These are phyloP conservation scores for Chaetomiaceae sp. DNA, from an alignment of 2,329 filamentous ascomycete genomes.

Conservation along the genomic window DNA sequence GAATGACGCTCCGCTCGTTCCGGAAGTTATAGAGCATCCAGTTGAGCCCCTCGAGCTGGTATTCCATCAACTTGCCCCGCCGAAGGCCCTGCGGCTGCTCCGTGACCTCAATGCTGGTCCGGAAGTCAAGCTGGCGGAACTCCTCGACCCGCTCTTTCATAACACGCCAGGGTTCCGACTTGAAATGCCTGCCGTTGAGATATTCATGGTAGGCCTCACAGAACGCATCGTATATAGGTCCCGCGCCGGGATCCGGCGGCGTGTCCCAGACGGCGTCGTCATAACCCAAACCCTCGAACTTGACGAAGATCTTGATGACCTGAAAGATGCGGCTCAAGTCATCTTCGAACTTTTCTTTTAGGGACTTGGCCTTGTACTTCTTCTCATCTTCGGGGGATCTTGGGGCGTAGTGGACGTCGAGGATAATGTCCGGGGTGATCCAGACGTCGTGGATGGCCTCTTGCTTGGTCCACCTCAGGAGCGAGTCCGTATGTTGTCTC, in stretches of 20 bases:
- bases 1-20: conserved; percentile 74
- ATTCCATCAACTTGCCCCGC: conserved; percentile 83
- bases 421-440: conserved; percentile 81
- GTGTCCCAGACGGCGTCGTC: conserved; percentile 88
- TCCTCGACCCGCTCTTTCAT: conserved; percentile 65
- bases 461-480: conserved; percentile 65
- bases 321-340: conserved; percentile 69
- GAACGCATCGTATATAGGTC: conserved; percentile 72
- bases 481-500: conserved; percentile 22
- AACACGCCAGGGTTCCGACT: conserved; percentile 47
- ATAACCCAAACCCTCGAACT: conserved; percentile 88
- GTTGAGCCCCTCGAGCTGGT: conserved; percentile 89
- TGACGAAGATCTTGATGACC: conserved; percentile 72
- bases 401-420: conserved; percentile 53
- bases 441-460: conserved; percentile 87
- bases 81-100: conserved; percentile 69
- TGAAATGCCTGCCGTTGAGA: conserved; percentile 71
- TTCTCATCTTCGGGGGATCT: conserved; percentile 15
- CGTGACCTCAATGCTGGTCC: conserved; percentile 59
- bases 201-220: conserved; percentile 81
- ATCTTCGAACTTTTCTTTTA: conserved; percentile 57
- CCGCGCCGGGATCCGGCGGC: conserved; percentile 63
- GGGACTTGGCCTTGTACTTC: conserved; percentile 49
- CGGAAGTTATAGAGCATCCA: conserved; percentile 94
- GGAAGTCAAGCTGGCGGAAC: conserved; percentile 64